These are phyloP conservation scores for Lumnitzera littorea DNA, from an alignment of 345 rosid genomes.

Conservation along the genomic window DNA sequence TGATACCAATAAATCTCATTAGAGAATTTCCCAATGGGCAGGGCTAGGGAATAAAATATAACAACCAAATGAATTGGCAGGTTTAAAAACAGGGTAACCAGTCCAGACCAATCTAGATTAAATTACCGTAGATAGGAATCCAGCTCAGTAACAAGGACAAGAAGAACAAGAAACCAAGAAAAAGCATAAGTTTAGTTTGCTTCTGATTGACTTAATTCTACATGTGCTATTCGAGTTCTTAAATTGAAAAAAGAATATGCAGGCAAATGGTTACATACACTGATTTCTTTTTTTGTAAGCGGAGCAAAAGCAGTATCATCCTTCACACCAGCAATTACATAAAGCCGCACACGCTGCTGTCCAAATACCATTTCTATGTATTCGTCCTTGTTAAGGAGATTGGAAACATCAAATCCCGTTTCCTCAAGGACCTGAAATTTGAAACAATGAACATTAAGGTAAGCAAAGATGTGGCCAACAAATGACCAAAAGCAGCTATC, in stretches of 20 bases:
- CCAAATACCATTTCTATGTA: slow-evolving; percentile 81
- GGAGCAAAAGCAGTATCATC: slow-evolving; percentile 94
- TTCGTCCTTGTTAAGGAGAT: slow-evolving; percentile 73
- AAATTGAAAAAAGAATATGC: not conserved
- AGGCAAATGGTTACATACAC: slow-evolving; percentile 43
- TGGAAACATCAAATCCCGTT: slow-evolving; percentile 88
- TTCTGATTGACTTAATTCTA: too few species aligned
- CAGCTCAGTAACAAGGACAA: not conserved
- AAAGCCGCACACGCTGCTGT: slow-evolving; percentile 93
- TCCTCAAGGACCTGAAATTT: slow-evolving; percentile 78
- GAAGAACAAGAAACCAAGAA: not conserved
- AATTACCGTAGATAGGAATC: too few species aligned
- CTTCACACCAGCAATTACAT: slow-evolving; percentile 83
- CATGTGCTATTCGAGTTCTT: too few species aligned
- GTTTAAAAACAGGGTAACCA: too few species aligned
- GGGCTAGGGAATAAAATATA: too few species aligned
- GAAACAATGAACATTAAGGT: not conserved
- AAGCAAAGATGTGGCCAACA: not conserved
- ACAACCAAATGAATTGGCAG: too few species aligned
- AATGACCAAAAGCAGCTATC: not conserved
- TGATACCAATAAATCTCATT: too few species aligned
- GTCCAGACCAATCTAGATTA: too few species aligned
- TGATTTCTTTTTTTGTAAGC: slow-evolving; percentile 94
- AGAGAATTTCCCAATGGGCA: too few species aligned
- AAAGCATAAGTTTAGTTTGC: not conserved